phyloP scores from a whole-genome alignment of 768 basidiomycete genomes.

The Auricularia cornea region DNA sequence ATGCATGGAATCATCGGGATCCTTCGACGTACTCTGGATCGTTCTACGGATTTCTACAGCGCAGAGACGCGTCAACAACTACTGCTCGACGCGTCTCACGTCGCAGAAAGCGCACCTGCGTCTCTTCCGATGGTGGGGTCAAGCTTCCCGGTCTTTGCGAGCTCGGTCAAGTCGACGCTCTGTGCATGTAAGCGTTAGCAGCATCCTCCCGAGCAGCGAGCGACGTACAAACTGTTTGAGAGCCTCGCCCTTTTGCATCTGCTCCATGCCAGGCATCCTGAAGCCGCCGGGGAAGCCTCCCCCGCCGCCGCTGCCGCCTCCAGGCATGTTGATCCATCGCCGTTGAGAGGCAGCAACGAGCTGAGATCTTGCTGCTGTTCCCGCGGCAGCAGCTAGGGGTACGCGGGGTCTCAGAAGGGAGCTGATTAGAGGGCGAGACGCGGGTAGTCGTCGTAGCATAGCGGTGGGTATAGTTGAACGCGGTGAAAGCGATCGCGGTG shows the following conservation, averaged over 20 bases:
- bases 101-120: slow-evolving; percentile 42
- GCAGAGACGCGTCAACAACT: slow-evolving; percentile 3
- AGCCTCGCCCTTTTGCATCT: slow-evolving; percentile 64
- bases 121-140: slow-evolving; percentile 89
- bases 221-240: slow-evolving; percentile 65
- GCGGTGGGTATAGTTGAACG: too few relatives aligned
- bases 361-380: too few relatives aligned
- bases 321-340: background rate
- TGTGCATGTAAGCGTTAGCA: slow-evolving; percentile 17
- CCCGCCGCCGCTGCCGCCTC: background rate
- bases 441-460: too few relatives aligned
- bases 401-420: too few relatives aligned
- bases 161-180: slow-evolving; percentile 78
- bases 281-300: slow-evolving; percentile 3
- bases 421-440: too few relatives aligned
- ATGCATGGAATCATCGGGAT: background rate
- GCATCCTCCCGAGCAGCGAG: slow-evolving; percentile 1
- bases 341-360: too few relatives aligned
- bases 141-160: slow-evolving; percentile 76
- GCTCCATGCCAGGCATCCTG: slow-evolving; percentile 1
- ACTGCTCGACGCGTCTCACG: background rate
- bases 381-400: too few relatives aligned
- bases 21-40: slow-evolving; percentile 52
- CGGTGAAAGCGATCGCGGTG: too few relatives aligned
- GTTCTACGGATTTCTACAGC: slow-evolving; percentile 73